Conservation (phyloP, 2,329 filamentous ascomycete species). For the Verticillium nonalfalfae region DNA sequence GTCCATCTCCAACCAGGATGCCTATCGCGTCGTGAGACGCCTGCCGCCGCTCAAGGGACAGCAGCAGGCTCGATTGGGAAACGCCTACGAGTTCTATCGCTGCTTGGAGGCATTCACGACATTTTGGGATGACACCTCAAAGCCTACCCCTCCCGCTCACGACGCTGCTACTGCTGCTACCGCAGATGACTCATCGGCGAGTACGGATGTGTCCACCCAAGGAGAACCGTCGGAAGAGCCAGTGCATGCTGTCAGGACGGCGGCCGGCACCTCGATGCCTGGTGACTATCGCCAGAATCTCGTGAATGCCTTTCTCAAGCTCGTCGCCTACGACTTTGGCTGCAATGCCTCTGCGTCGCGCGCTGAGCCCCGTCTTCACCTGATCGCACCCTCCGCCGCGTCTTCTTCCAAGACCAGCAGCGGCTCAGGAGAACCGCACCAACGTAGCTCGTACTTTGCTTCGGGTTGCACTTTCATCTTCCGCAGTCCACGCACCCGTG, state of each 20-base stretch:
- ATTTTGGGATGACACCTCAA: slow-evolving; percentile 58
- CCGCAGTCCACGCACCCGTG: slow-evolving; percentile 52
- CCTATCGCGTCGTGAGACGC: slow-evolving; percentile 55
- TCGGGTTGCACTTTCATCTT: slow-evolving; percentile 55
- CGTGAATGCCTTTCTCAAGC: slow-evolving; percentile 54
- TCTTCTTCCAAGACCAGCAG: not conserved
- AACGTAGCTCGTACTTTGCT: slow-evolving; percentile 47
- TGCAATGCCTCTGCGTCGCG: slow-evolving; percentile 53
- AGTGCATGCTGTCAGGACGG: slow-evolving; percentile 30
- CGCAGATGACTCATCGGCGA: slow-evolving; percentile 1
- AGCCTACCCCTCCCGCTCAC: slow-evolving; percentile 20
- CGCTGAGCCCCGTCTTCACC: slow-evolving; percentile 52
- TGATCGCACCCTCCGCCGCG: slow-evolving; percentile 27
- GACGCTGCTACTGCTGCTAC: slow-evolving; percentile 1
- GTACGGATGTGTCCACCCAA: slow-evolving; percentile 5
- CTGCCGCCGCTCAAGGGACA: slow-evolving; percentile 48
- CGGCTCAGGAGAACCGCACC: not conserved
- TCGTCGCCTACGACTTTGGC: slow-evolving; percentile 60
- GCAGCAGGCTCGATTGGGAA: slow-evolving; percentile 49
- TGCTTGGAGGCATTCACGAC: slow-evolving; percentile 52
- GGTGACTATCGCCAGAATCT: slow-evolving; percentile 50
- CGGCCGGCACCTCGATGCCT: slow-evolving; percentile 49
- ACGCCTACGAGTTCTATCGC: slow-evolving; percentile 60
- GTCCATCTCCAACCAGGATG: slow-evolving; percentile 47
- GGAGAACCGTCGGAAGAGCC: slow-evolving; percentile 9